phyloP scores from a whole-genome alignment of 2,329 filamentous ascomycete species.

The Chrysoporthe austroafricana region DNA sequence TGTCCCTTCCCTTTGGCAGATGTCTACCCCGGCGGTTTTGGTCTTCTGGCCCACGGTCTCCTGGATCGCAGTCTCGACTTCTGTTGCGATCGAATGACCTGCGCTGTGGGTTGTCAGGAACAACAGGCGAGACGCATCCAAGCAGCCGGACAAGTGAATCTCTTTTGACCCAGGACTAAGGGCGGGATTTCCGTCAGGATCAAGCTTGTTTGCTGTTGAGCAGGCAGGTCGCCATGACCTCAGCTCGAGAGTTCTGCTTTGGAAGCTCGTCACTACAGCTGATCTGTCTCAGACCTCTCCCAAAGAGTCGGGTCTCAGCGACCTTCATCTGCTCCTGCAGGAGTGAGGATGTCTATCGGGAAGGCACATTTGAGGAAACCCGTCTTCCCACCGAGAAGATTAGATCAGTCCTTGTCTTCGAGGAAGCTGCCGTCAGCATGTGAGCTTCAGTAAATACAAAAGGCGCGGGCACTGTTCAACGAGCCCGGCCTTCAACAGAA shows the following conservation, averaged over 20 bases:
- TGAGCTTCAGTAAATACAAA: conserved; percentile 7
- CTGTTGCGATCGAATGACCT: too few species aligned
- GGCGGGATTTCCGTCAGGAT: not conserved
- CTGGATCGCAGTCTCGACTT: too few species aligned
- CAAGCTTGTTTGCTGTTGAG: not conserved
- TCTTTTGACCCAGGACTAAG: not conserved
- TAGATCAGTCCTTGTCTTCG: not conserved
- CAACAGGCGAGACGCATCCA: not conserved
- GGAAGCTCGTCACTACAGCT: not conserved
- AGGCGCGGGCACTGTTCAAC: not conserved
- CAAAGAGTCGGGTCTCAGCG: conserved; percentile 11
- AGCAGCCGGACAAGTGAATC: not conserved
- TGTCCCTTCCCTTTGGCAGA: too few species aligned
- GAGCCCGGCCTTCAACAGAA: not conserved
- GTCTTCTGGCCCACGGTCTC: too few species aligned
- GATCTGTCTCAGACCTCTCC: conserved; percentile 13
- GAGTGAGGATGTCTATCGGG: conserved; percentile 13
- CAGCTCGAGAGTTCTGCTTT: not conserved
- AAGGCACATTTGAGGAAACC: conserved; percentile 9
- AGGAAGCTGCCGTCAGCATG: conserved; percentile 18
- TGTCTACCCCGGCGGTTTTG: too few species aligned
- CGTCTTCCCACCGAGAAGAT: not conserved
- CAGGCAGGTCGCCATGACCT: not conserved
- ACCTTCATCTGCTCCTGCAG: not conserved
- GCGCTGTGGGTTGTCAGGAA: too few species aligned